Conservation (phyloP, 2,329 filamentous ascomycete species). For the Hymenoscyphus fraxineus region DNA sequence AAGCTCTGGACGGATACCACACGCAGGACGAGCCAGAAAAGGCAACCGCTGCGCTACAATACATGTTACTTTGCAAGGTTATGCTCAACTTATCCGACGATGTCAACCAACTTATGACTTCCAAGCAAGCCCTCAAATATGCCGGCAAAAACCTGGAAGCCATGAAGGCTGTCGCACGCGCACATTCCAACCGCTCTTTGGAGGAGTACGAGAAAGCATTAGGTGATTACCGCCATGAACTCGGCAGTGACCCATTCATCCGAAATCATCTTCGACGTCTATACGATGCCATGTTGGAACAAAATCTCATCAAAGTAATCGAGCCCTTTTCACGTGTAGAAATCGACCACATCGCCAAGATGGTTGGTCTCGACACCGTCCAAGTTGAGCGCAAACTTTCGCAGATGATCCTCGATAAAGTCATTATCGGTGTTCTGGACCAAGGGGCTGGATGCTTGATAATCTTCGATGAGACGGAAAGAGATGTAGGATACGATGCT, state of each 20-base stretch:
- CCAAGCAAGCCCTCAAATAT: constrained; percentile 95
- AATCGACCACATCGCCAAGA: constrained; percentile 93
- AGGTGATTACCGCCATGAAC: constrained; percentile 84
- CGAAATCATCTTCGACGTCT: constrained; percentile 92
- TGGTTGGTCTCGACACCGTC: constrained; percentile 92
- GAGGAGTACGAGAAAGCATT: constrained; percentile 96
- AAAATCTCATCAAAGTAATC: constrained; percentile 99
- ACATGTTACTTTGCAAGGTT: constrained; percentile 99
- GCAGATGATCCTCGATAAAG: constrained; percentile 99
- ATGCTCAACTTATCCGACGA: constrained; percentile 98
- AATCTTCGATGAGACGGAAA: constrained; percentile 91
- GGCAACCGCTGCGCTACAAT: constrained; percentile 96
- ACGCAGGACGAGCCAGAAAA: constrained; percentile 81
- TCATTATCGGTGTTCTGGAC: constrained; percentile 95
- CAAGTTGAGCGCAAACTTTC: constrained; percentile 98
- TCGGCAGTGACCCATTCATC: constrained; percentile 93
- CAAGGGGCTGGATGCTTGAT: constrained; percentile 97
- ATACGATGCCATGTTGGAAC: constrained; percentile 98
- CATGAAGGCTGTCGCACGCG: constrained; percentile 97
- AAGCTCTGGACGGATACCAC: constrained; percentile 95
- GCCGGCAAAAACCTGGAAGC: constrained; percentile 93
- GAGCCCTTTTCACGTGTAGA: constrained; percentile 97
- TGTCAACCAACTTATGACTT: constrained; percentile 89
- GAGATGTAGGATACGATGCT: constrained; percentile 90
- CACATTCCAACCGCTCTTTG: constrained; percentile 89